Evolutionary conservation across 2,329 filamentous ascomycete species (phyloP).

Genomic region (Harringtonia aguacate): DNA sequence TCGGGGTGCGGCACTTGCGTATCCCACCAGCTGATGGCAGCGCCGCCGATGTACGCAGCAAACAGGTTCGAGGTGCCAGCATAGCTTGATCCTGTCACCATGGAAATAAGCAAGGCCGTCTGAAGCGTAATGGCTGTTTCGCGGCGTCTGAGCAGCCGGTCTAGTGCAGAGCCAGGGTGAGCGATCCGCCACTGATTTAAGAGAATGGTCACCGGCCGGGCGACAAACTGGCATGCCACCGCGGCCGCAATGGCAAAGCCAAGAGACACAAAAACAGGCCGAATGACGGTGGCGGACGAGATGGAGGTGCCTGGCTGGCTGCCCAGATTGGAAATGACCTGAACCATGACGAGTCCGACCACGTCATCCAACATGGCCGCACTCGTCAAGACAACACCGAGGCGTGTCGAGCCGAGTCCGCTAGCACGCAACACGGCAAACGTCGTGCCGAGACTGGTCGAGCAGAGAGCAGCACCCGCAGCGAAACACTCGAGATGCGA

Average conservation of each 20-base stretch:
- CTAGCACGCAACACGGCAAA: conserved; percentile 42
- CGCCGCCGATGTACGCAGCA: conserved; percentile 52
- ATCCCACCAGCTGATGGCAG: conserved; percentile 50
- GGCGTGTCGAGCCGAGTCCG: conserved; percentile 29
- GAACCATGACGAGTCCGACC: conserved; percentile 65
- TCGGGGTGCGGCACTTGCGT: conserved; percentile 18
- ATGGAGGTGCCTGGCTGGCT: conserved; percentile 9
- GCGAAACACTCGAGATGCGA: conserved; percentile 52
- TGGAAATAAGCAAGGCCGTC: conserved; percentile 34
- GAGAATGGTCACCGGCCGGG: conserved; percentile 27
- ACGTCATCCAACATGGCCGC: conserved; percentile 80
- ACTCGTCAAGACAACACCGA: conserved; percentile 53
- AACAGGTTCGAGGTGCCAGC: conserved; percentile 53
- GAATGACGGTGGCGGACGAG: conserved; percentile 25
- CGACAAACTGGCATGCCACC: conserved; percentile 32
- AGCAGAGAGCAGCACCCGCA: conserved; percentile 62
- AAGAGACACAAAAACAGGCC: conserved; percentile 35
- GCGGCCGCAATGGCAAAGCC: conserved; percentile 39
- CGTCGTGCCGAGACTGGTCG: conserved; percentile 62
- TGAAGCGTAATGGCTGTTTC: conserved; percentile 34
- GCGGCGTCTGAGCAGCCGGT: conserved; percentile 15
- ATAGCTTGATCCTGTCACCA: conserved; percentile 42
- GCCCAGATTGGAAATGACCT: conserved; percentile 59
- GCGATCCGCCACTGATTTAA: conserved; percentile 21
- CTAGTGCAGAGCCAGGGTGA: conserved; percentile 12